A percentile compares a stretch with the other conserved stretches of the same genome.
phyloP scores from a whole-genome alignment of 1,139 yeast genomes.

The Yamadazyma diddensiae region DNA sequence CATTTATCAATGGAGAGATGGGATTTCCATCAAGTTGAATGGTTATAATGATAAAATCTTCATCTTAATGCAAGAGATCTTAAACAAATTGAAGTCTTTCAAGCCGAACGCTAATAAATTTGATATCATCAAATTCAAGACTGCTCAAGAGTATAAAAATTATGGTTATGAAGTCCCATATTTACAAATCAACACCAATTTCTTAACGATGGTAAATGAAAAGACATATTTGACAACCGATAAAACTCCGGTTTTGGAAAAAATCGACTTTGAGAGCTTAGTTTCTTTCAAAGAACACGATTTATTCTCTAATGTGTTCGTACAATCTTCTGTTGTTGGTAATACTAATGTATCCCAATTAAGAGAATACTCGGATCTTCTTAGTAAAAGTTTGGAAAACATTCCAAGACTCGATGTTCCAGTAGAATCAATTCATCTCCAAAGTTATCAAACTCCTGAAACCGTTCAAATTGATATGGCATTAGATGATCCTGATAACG shows the following conservation, averaged over 20 bases:
- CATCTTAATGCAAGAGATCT: conserved; percentile 57
- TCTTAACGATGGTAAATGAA: conserved; percentile 65
- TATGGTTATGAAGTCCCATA: conserved; percentile 75
- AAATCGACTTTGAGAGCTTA: conserved; percentile 49
- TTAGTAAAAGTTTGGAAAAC: conserved; percentile 19
- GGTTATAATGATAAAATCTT: conserved; percentile 86
- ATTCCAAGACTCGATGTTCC: conserved; percentile 38
- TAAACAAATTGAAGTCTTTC: conserved; percentile 51
- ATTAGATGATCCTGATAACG: conserved; percentile 65
- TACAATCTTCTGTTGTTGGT: conserved; percentile 78
- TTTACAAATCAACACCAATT: conserved; percentile 64
- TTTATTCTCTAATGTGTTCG: conserved; percentile 47
- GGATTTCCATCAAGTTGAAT: conserved; percentile 60
- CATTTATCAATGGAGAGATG: conserved; percentile 63
- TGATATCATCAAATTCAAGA: conserved; percentile 61
- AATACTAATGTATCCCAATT: conserved; percentile 50
- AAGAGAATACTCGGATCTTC: conserved; percentile 18
- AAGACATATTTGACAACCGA: conserved; percentile 64
- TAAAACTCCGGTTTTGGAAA: conserved; percentile 48
- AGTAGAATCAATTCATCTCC: conserved; percentile 27
- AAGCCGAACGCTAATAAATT: conserved; percentile 59
- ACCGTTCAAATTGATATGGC: conserved; percentile 48
- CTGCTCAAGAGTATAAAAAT: conserved; percentile 62
- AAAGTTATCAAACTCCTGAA: conserved; percentile 39
- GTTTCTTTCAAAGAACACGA: conserved; percentile 36